Evolutionary conservation across 306 rosid species (phyloP).

Genomic region (Heteromeles arbutifolia): DNA sequence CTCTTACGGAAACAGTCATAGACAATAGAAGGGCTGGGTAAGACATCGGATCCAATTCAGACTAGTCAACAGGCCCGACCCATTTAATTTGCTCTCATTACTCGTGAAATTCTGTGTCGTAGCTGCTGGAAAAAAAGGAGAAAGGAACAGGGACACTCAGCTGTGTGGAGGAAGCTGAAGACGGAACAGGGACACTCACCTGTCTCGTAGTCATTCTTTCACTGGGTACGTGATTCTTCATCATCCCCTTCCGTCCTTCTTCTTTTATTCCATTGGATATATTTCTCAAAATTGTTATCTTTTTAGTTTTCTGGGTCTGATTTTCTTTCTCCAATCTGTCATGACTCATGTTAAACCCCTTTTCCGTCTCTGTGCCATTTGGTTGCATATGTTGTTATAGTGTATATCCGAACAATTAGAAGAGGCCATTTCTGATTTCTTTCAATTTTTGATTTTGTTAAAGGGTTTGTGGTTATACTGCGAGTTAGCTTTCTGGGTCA

Average conservation of each 20-base stretch:
- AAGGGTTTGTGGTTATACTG: slow-evolving; percentile 14
- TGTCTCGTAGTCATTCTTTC: neutral
- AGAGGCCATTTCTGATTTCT: neutral
- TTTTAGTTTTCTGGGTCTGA: neutral
- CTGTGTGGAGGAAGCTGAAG: too few relatives aligned
- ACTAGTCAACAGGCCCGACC: neutral
- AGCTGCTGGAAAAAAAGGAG: neutral
- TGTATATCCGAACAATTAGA: neutral
- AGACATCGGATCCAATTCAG: too few relatives aligned
- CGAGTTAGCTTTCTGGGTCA: slow-evolving; percentile 19
- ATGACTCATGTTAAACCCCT: neutral
- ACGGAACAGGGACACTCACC: neutral
- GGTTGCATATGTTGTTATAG: neutral
- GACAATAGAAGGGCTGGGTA: too few relatives aligned
- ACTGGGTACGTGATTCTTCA: slow-evolving; percentile 30
- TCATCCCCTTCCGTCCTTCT: neutral
- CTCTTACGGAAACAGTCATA: too few relatives aligned
- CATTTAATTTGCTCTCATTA: neutral
- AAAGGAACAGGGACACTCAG: neutral
- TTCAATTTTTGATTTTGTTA: slow-evolving; percentile 5
- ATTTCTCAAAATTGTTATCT: too few relatives aligned
- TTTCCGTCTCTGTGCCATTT: neutral
- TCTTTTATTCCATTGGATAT: neutral
- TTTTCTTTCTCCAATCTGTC: neutral
- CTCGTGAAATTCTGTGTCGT: neutral